phyloP scores from a whole-genome alignment of 441 rosid genomes.

The Breynia disticha region DNA sequence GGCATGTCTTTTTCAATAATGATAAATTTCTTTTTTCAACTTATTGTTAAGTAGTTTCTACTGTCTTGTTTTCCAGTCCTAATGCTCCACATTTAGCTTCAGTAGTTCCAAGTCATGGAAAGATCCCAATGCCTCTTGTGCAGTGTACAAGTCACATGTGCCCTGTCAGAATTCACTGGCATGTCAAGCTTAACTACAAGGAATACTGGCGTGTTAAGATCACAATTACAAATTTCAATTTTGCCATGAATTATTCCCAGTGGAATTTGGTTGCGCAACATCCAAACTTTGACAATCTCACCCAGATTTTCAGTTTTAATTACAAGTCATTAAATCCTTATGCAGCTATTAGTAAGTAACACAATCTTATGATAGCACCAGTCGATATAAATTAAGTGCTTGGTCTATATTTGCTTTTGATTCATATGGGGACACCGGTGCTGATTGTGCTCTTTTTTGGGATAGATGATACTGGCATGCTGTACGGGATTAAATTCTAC shows the following conservation, averaged over 20 bases:
- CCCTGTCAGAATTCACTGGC: slow-evolving; percentile 87
- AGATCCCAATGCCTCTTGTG: slow-evolving; percentile 38
- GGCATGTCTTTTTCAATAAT: too few species aligned
- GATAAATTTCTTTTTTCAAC: too few species aligned
- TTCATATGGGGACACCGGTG: too few species aligned
- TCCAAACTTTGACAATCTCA: slow-evolving; percentile 78
- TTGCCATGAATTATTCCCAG: slow-evolving; percentile 62
- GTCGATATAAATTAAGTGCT: too few species aligned
- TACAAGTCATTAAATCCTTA: slow-evolving; percentile 54
- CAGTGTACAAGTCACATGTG: slow-evolving; percentile 88
- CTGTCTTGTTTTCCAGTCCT: slow-evolving; percentile 27
- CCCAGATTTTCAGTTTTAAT: slow-evolving; percentile 60
- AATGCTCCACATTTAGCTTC: slow-evolving; percentile 46
- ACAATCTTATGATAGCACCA: slow-evolving; percentile 11
- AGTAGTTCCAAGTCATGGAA: slow-evolving; percentile 31
- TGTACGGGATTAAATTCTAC: slow-evolving; percentile 73
- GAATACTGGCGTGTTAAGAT: slow-evolving; percentile 80
- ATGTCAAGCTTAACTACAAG: slow-evolving; percentile 67
- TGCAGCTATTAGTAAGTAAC: slow-evolving; percentile 46
- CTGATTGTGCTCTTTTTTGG: neutral
- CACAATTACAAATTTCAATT: slow-evolving; percentile 75
- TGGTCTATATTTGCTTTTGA: too few species aligned
- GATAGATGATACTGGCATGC: slow-evolving; percentile 77
- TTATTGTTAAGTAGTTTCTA: too few species aligned
- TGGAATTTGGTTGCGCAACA: slow-evolving; percentile 86